phyloP scores from a whole-genome alignment of 2,329 filamentous ascomycete genomes.

The Fusarium praegraminearum region DNA sequence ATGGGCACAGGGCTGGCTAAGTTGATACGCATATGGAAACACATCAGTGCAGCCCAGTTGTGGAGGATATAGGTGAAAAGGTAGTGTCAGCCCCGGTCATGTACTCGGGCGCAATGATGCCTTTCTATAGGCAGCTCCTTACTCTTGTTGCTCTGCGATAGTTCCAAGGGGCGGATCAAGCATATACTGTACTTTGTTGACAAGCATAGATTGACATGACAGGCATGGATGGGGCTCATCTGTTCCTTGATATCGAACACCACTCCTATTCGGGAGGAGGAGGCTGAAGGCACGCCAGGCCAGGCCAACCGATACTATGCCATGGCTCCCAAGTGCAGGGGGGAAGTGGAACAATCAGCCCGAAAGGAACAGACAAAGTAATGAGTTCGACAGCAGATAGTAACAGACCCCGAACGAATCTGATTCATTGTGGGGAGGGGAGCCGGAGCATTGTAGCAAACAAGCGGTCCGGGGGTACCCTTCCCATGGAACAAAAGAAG shows the following conservation, averaged over 20 bases:
- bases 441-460: slow-evolving; percentile 22
- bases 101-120: slow-evolving; percentile 29
- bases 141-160: slow-evolving; percentile 1
- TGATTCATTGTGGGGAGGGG: slow-evolving; percentile 2
- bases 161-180: slow-evolving; percentile 35
- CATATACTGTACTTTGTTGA: slow-evolving; percentile 7
- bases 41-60: slow-evolving; percentile 33
- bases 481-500: slow-evolving; percentile 4
- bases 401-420: slow-evolving; percentile 12
- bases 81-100: slow-evolving; percentile 27
- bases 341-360: slow-evolving; percentile 10
- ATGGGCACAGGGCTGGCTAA: slow-evolving; percentile 38
- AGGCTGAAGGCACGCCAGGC: slow-evolving; percentile 15
- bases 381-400: slow-evolving; percentile 12
- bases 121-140: slow-evolving; percentile 39
- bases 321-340: slow-evolving; percentile 2
- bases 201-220: slow-evolving; percentile 20
- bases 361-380: slow-evolving; percentile 2
- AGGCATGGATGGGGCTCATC: slow-evolving; percentile 22
- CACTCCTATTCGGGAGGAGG: slow-evolving; percentile 21
- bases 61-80: slow-evolving; percentile 17
- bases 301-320: neutral
- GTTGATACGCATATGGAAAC: slow-evolving; percentile 32
- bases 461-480: slow-evolving; percentile 20
- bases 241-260: slow-evolving; percentile 23